Percentiles rank a stretch among this genome's conserved stretches.
These are phyloP conservation scores for Fraxinus quadrangulata DNA, from an alignment of 257 asterid genomes.

Conservation along the genomic window DNA sequence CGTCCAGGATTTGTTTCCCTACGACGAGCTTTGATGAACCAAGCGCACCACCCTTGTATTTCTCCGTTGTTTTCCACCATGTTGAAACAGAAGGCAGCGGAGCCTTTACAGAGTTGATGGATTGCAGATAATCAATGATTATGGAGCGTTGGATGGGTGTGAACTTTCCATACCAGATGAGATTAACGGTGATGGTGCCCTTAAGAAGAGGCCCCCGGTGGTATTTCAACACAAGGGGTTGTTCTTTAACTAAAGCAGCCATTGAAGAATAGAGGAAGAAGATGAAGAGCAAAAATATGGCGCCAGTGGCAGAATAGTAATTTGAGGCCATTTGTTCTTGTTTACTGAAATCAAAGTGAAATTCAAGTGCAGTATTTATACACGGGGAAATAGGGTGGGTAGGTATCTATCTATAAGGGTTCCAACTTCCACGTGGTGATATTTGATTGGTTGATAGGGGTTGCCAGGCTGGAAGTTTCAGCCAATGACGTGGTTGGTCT, in stretches of 20 bases:
- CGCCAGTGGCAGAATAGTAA: background rate
- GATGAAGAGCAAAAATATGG: background rate
- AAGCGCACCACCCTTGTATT: constrained; percentile 32
- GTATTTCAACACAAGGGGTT: constrained; percentile 39
- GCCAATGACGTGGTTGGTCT: constrained; percentile 19
- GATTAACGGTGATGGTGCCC: constrained; percentile 41
- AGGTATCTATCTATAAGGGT: background rate
- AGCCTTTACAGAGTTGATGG: constrained; percentile 20
- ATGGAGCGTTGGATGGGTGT: constrained; percentile 41
- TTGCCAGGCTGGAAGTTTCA: constrained; percentile 24
- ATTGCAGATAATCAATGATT: constrained; percentile 41
- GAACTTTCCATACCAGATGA: constrained; percentile 52
- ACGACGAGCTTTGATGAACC: constrained; percentile 22
- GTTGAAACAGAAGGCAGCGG: constrained; percentile 34
- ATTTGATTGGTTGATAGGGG: background rate
- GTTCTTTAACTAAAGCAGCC: constrained; percentile 36
- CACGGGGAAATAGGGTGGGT: no score
- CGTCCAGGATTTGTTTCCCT: constrained; percentile 30
- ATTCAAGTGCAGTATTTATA: constrained; percentile 15
- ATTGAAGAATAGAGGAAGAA: constrained; percentile 1
- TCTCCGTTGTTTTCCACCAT: constrained; percentile 52
- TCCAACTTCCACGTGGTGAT: constrained; percentile 2
- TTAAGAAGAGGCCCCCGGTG: constrained; percentile 44
- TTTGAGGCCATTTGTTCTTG: background rate
- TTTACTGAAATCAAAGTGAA: background rate